Evolutionary conservation across 225 moss, liverwort and hornwort species (phyloP).

Genomic region (Neckera pumila): DNA sequence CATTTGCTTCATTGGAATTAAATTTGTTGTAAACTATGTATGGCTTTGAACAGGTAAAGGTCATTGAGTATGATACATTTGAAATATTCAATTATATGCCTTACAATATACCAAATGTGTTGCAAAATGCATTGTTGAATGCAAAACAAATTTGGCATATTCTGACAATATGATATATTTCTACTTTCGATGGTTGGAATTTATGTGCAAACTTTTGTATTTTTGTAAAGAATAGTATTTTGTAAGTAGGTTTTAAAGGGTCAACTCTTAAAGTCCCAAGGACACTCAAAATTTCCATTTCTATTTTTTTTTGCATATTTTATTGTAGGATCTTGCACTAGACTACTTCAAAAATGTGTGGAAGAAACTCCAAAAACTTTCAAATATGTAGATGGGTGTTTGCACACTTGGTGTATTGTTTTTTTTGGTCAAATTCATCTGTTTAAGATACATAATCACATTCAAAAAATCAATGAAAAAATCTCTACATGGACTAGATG

Average conservation of each 20-base stretch:
- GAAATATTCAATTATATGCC: background rate
- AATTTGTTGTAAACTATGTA: background rate
- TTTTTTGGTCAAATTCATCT: background rate
- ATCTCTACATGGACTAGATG: background rate
- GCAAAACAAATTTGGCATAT: background rate
- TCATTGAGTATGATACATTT: rapidly evolving
- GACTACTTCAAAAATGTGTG: background rate
- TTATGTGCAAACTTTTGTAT: background rate
- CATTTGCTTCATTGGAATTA: too few species aligned
- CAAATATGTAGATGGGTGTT: background rate
- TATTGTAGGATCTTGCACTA: background rate
- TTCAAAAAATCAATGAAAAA: background rate
- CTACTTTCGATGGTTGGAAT: background rate
- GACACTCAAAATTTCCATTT: background rate
- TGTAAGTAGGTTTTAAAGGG: background rate
- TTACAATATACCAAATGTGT: background rate
- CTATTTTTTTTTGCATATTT: background rate
- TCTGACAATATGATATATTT: background rate
- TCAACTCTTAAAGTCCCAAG: background rate
- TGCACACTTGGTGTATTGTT: rapidly evolving
- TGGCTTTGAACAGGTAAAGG: rapidly evolving
- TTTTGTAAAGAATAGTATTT: background rate
- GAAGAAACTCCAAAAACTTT: background rate
- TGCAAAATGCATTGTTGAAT: background rate
- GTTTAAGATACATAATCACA: background rate